Evolutionary conservation across 768 basidiomycete species (phyloP), one percentile per base, ranked within the genome.

Genomic region (Russula earlei): DNA sequence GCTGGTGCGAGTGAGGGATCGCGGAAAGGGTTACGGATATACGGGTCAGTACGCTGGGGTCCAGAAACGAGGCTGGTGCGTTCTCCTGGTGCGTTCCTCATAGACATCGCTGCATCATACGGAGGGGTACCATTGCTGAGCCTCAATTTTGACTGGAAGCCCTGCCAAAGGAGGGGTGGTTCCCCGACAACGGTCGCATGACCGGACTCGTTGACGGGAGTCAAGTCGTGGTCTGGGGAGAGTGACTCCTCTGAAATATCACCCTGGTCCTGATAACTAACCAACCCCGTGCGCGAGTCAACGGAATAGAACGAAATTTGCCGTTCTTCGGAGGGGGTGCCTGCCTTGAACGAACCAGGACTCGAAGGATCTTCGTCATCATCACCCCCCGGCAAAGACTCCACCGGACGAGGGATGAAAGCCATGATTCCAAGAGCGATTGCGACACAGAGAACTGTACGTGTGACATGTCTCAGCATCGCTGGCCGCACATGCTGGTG

Each of bases 351-450:
- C 15, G 50, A 52, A 25, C 37, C 27, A 29, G 59, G 46, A 20
- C 17, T 37, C 5, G 10, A 5, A 25, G 59, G 56, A 5, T 12
- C n/a, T 5, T 45, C 33, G 11, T 12, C 20, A n/a, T 49, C 59
- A 17, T 22, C 42, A 8, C 24, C 46, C 14, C 25, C 50, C 6
- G 33, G 20, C 29, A 40, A 24, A 40, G 48, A 25, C 17, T 53
- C 43, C 6, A 53, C 59, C 22, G 59, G 56, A 15, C n/a, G 40
- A 42, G 59, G 56, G 25, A 52, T 15, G 15, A 47, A 45, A 37
- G 42, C 45, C 52, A 61, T 54, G 14, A 59, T 38, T 24, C 51
- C 45, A 9, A 61, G 59, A 36, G 31, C 9, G 33, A 54, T 14
- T n/a, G 36, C 22, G 37, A 46, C 53, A 33, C 29, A 53, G 7